Conservation (phyloP, 2,329 filamentous ascomycete species). For the Fusarium longipes region DNA sequence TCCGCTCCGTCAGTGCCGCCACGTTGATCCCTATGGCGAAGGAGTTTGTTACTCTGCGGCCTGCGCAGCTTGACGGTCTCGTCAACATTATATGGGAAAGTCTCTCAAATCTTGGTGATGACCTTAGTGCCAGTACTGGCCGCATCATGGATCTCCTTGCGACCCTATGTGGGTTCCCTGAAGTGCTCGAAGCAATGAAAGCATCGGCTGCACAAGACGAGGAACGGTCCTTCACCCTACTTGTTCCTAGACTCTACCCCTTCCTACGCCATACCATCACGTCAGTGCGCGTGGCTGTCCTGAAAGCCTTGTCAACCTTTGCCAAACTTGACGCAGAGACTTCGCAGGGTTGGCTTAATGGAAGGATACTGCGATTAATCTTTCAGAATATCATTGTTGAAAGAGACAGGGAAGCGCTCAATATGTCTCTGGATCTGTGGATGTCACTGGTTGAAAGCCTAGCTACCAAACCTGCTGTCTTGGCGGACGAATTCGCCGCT, state of each 20-base stretch:
- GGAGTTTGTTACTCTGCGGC: conserved; percentile 89
- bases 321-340: conserved; percentile 82
- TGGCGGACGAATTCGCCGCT: conserved; percentile 77
- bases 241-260: conserved; percentile 93
- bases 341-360: conserved; percentile 93
- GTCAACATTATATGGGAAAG: conserved; percentile 98
- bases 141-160: conserved; percentile 98
- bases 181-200: conserved; percentile 95
- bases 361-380: conserved; percentile 85
- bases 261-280: conserved; percentile 98
- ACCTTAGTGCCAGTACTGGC: conserved; percentile 95
- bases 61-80: conserved; percentile 79
- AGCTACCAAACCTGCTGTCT: conserved; percentile 69
- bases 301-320: conserved; percentile 93
- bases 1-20: conserved; percentile 96
- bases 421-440: conserved; percentile 89
- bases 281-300: conserved; percentile 90
- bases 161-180: conserved; percentile 92
- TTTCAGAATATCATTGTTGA: conserved; percentile 98
- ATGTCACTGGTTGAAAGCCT: conserved; percentile 78
- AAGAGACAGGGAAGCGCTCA: conserved; percentile 84
- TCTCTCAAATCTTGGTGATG: conserved; percentile 94
- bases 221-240: conserved; percentile 88
- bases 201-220: conserved; percentile 83
- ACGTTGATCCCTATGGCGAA: conserved; percentile 95